phyloP scores from a whole-genome alignment of 495 filamentous ascomycete species.

The Talaromyces thailandensis region DNA sequence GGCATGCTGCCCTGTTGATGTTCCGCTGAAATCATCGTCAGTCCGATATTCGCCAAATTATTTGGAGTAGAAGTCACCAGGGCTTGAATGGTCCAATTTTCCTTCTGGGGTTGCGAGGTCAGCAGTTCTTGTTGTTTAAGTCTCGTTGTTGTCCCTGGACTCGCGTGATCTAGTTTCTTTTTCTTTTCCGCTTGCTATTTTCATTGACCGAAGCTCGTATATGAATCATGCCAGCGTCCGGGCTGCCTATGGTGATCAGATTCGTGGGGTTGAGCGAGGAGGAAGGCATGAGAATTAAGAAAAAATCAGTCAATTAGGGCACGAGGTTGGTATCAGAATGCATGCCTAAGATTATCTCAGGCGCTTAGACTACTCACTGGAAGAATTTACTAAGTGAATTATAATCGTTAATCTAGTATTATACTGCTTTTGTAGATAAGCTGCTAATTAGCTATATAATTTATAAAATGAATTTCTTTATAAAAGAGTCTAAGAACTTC shows the following conservation, averaged over 20 bases:
- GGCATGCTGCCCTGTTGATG: not conserved
- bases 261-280: not conserved
- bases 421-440: too few relatives aligned
- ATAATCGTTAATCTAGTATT: too few relatives aligned
- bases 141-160: not conserved
- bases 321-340: not conserved
- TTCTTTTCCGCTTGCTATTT: not conserved
- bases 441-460: too few relatives aligned
- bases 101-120: not conserved
- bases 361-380: too few relatives aligned
- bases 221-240: not conserved
- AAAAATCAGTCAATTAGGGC: not conserved
- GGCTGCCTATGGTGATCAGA: not conserved
- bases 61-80: not conserved
- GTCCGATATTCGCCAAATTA: not conserved
- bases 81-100: not conserved
- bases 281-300: not conserved
- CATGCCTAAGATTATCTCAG: too few relatives aligned
- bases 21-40: not conserved
- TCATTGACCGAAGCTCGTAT: not conserved
- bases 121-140: not conserved
- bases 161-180: not conserved
- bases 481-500: too few relatives aligned
- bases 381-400: too few relatives aligned
- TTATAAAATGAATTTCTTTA: too few relatives aligned